phyloP scores from a whole-genome alignment of 2,329 filamentous ascomycete genomes.

The Aspergillus bombycis region DNA sequence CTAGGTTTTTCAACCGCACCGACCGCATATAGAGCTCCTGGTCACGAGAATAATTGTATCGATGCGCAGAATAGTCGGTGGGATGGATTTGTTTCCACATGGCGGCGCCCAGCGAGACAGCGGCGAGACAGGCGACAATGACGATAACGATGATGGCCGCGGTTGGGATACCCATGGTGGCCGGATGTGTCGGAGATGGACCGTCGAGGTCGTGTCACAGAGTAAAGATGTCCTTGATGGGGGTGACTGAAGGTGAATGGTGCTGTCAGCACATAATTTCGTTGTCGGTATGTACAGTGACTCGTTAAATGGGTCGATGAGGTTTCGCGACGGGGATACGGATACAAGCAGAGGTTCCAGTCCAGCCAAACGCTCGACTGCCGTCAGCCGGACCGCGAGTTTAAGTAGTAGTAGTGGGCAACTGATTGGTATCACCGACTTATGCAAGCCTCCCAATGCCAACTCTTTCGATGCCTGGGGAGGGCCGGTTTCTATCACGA shows the following conservation, averaged over 20 bases:
- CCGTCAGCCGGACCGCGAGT: background rate
- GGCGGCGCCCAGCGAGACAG: conserved; percentile 34
- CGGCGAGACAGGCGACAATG: conserved; percentile 34
- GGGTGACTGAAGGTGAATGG: too few species aligned
- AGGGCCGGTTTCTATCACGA: background rate
- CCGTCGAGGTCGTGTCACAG: background rate
- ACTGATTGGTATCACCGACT: background rate
- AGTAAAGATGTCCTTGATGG: background rate
- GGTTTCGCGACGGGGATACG: background rate
- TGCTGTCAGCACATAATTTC: background rate
- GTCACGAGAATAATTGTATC: conserved; percentile 27
- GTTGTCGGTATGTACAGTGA: too few species aligned
- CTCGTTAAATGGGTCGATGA: background rate
- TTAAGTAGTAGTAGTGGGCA: background rate
- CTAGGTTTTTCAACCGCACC: conserved; percentile 32
- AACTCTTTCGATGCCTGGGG: background rate
- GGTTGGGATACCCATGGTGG: conserved; percentile 26
- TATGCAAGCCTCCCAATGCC: background rate
- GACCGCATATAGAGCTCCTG: conserved; percentile 38
- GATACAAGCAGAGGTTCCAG: background rate
- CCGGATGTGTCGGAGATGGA: background rate
- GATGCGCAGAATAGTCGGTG: conserved; percentile 15
- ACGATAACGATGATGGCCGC: conserved; percentile 36
- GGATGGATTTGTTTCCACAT: conserved; percentile 33
- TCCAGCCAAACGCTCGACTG: background rate